phyloP scores from a whole-genome alignment of 306 rosid genomes.

The Prunus salicina region DNA sequence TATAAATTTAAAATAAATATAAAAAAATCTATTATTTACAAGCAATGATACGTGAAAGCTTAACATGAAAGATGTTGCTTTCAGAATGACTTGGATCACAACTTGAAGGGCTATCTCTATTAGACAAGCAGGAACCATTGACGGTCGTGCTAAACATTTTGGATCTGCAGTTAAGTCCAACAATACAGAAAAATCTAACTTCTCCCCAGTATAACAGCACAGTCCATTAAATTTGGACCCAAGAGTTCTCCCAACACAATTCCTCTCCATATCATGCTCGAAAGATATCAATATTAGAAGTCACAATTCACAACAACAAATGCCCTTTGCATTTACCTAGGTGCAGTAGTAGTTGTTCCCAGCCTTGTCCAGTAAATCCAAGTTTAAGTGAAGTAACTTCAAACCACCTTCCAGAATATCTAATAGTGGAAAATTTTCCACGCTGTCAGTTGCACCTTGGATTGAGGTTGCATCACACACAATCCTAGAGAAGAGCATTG shows the following conservation, averaged over 20 bases:
- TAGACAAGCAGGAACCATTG: neutral
- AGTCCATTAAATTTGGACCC: neutral
- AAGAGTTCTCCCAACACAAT: neutral
- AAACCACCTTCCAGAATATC: slow-evolving; percentile 84
- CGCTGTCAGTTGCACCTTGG: too few relatives aligned
- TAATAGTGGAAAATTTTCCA: slow-evolving; percentile 38
- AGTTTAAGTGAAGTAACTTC: slow-evolving; percentile 77
- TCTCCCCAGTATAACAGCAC: too few relatives aligned
- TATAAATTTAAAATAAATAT: too few relatives aligned
- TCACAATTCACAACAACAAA: neutral
- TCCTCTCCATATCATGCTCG: neutral
- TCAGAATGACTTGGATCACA: neutral
- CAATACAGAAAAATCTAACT: neutral
- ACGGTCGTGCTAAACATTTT: neutral
- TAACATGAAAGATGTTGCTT: neutral
- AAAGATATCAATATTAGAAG: neutral
- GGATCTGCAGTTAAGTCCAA: neutral
- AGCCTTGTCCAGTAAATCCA: slow-evolving; percentile 50
- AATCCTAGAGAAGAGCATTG: too few relatives aligned
- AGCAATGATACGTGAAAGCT: neutral
- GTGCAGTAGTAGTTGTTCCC: slow-evolving; percentile 83
- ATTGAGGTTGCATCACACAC: too few relatives aligned
- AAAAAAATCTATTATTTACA: neutral
- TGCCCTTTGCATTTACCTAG: slow-evolving; percentile 53
- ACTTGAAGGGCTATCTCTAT: neutral